A percentile compares a stretch with the other conserved stretches of the same genome.
Evolutionary conservation across 164 flowering plant genomes (phyloP).

Genomic region (Vitis rupestris): DNA sequence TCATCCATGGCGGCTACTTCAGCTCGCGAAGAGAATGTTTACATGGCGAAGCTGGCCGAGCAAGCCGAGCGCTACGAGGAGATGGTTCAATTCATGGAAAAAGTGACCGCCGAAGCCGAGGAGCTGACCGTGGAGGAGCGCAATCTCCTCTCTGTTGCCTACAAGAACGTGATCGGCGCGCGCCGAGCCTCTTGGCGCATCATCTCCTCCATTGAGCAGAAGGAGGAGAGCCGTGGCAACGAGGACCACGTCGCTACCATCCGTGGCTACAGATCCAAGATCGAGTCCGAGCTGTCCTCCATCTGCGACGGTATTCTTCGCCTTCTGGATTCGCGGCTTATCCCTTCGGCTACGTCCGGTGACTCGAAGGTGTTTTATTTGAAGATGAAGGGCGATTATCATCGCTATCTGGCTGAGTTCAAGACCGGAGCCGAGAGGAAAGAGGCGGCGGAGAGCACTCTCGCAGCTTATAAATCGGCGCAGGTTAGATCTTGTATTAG

Average conservation of each 20-base stretch:
- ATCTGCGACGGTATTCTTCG: slow-evolving; percentile 56
- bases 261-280: slow-evolving; percentile 53
- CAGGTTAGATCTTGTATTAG: slow-evolving; percentile 35
- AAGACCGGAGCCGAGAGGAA: slow-evolving; percentile 56
- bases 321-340: slow-evolving; percentile 43
- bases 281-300: slow-evolving; percentile 48
- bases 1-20: too few species aligned
- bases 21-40: slow-evolving; percentile 51
- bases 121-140: slow-evolving; percentile 63
- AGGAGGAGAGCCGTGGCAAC: slow-evolving; percentile 52
- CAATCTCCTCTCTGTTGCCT: slow-evolving; percentile 23
- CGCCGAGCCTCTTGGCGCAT: slow-evolving; percentile 62
- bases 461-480: slow-evolving; percentile 54
- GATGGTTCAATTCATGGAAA: slow-evolving; percentile 67
- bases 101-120: slow-evolving; percentile 37
- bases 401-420: slow-evolving; percentile 60
- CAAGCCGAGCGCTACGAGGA: slow-evolving; percentile 42
- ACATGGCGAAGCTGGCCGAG: slow-evolving; percentile 38
- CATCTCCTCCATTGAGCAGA: slow-evolving; percentile 13
- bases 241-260: slow-evolving; percentile 48
- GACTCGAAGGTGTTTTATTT: slow-evolving; percentile 39
- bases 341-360: slow-evolving; percentile 40
- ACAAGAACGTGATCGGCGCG: slow-evolving; percentile 57
- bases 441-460: slow-evolving; percentile 61
- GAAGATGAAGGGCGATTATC: slow-evolving; percentile 6